Evolutionary conservation across 352 stramenopile genomes (phyloP), one percentile per base, ranked within the genome.

Genomic region (Phytophthora sojae): DNA sequence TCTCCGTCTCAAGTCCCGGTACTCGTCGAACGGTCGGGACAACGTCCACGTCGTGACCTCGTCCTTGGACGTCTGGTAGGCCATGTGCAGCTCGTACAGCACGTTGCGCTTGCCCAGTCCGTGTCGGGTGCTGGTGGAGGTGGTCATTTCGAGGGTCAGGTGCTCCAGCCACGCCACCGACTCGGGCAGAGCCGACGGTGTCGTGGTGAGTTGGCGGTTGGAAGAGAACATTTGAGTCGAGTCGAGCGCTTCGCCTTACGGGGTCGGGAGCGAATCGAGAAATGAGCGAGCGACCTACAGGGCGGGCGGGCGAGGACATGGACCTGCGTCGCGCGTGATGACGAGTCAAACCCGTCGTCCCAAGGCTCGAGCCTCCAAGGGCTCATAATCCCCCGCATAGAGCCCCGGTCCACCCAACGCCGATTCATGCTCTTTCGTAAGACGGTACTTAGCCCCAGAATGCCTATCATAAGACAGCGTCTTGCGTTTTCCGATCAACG

Each of bases 11-110:
- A 91, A 60, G 26, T 68, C 61, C 9, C 64, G 69, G 57, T 85
- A 88, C 54, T 83, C 79, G 21, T 88, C 72, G 42, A 82, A 86
- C 6, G 52, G 64, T 6, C 74, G 69, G 8, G 64, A 52, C 14
- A 74, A 50, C n/a, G 76, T 79, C 75, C 63, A 86, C 25, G 55
- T 69, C 4, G 74, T 61, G 14, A 65, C 67, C 37, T 74, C 57
- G 12, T 80, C 52, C 55, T 64, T 77, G 26, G 55, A 67, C 6
- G 32, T 57, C 9, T 65, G 59, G 69, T 80, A 80, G 17, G 37
- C 68, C 67, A 82, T 75, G 57, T 71, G 66, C 60, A 80, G 64
- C 47, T 80, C 59, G 45, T 80, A 80, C 51, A 69, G 44, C 23
- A 80, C 67, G 25, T 69, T 71, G 56, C 64, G 68, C 45, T 70